Evolutionary conservation across 2,329 filamentous ascomycete species (phyloP), one percentile per base, ranked within the genome.

Genomic region (Botrytis byssoidea): DNA sequence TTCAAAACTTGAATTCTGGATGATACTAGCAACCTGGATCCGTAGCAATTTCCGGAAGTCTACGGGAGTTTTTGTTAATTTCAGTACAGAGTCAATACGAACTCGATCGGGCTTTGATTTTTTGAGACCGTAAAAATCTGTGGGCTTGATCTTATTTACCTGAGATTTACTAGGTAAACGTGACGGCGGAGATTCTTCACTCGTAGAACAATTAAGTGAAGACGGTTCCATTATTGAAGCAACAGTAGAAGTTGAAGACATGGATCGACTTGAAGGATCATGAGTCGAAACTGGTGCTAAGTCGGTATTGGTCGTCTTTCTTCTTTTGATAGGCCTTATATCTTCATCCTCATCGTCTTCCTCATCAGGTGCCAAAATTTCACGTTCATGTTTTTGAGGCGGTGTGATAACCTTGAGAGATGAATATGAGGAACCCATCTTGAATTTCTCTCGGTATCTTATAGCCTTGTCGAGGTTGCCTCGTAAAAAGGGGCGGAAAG

Each of bases 331-430:
- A 22, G 77, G 77, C 57, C 75, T 69, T 20, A 46, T 63, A 12
- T 77, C 74, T n/a, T 79, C 78, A 35, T 77, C 76, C 40, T 79
- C 77, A 3, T 78, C 77, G 35, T 77, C 76, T 9, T 79, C 78
- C 37, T 78, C 76, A n/a, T 76, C 74, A 35, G 73, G 67, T 57
- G 51, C 72, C 46, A 44, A 20, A 55, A 55, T 74, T 70, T 74
- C 67, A 59, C 57, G 71, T 42, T 68, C 16, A 18, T 57, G 25
- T 37, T 73, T 51, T 57, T 72, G 72, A 35, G 59, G 37, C 44
- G 65, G 73, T 22, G 60, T 63, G 25, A 73, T 51, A 46, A 69
- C 42, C 44, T 51, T 74, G 7, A 75, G 59, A 48, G 75, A 76
- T 44, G 78, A 78, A 18, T 77, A 14, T 20, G 71, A 72, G 29